Conservation (phyloP, 2,329 filamentous ascomycete genomes). For the Ambrosiella cleistominuta region DNA sequence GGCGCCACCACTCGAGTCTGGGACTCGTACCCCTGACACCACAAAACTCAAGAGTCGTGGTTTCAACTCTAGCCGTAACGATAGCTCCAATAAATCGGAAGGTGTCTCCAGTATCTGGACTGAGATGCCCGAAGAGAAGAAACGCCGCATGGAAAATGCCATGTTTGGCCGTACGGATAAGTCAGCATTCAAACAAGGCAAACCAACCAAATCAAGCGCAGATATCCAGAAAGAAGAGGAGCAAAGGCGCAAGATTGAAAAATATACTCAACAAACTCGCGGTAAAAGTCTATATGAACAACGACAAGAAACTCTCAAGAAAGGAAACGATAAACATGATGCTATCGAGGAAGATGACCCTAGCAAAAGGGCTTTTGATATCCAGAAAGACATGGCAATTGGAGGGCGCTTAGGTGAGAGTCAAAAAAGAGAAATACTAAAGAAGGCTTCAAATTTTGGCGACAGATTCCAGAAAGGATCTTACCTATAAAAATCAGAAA, state of each 20-base stretch:
- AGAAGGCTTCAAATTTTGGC: slow-evolving; percentile 63
- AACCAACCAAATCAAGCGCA: slow-evolving; percentile 16
- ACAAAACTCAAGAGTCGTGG: slow-evolving; percentile 68
- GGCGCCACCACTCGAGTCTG: slow-evolving; percentile 40
- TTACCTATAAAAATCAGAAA: slow-evolving; percentile 26
- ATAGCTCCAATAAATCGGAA: slow-evolving; percentile 18
- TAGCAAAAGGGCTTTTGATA: slow-evolving; percentile 72
- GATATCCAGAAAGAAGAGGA: slow-evolving; percentile 41
- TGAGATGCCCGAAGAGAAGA: slow-evolving; percentile 78
- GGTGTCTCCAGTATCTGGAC: slow-evolving; percentile 62
- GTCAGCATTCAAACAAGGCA: slow-evolving; percentile 18
- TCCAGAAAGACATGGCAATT: slow-evolving; percentile 81
- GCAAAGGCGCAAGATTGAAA: slow-evolving; percentile 28
- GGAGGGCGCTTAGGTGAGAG: slow-evolving; percentile 53
- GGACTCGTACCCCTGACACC: slow-evolving; percentile 50
- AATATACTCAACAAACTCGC: slow-evolving; percentile 35
- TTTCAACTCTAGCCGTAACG: slow-evolving; percentile 48
- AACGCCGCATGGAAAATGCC: slow-evolving; percentile 60
- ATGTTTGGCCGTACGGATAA: slow-evolving; percentile 51
- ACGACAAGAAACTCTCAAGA: slow-evolving; percentile 24
- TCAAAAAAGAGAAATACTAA: slow-evolving; percentile 63
- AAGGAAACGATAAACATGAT: slow-evolving; percentile 16
- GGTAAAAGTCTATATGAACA: slow-evolving; percentile 43
- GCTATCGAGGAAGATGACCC: slow-evolving; percentile 69
- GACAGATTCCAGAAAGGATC: slow-evolving; percentile 66